Percentiles rank a stretch among this genome's conserved stretches.
Evolutionary conservation across 805 yeast genomes (phyloP).

Genomic region (Barnettozyma vustinii): DNA sequence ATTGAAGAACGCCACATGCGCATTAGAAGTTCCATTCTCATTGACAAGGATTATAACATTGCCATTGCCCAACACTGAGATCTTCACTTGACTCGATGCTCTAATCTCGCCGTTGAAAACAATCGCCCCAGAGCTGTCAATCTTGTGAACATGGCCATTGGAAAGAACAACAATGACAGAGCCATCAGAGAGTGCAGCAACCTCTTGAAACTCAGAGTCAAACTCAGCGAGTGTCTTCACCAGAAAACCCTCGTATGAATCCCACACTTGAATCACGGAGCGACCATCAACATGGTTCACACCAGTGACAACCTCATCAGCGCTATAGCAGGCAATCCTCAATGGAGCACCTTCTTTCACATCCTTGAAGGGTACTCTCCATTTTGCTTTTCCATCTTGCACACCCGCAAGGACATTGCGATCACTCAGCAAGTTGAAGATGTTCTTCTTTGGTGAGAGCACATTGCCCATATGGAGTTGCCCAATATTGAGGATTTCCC

Average conservation of each 20-base stretch:
- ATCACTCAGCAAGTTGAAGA: constrained; percentile 26
- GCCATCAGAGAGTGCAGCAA: constrained; percentile 7
- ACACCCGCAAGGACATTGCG: constrained; percentile 30
- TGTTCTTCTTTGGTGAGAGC: constrained; percentile 13
- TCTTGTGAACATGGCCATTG: constrained; percentile 3
- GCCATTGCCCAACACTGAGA: constrained; percentile 15
- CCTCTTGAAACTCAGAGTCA: constrained; percentile 5
- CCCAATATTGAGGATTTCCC: constrained; percentile 47
- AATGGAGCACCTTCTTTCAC: constrained; percentile 15
- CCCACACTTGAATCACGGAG: constrained; percentile 20
- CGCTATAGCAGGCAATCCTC: constrained; percentile 8
- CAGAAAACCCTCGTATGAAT: constrained; percentile 6
- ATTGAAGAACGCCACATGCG: constrained; percentile 12
- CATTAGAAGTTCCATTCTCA: constrained; percentile 3
- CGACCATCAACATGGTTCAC: constrained; percentile 16
- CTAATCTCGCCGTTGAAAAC: constrained; percentile 6
- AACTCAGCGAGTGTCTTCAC: constrained; percentile 1
- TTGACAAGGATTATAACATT: constrained; percentile 13
- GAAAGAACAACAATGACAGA: constrained; percentile 6
- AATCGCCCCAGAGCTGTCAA: constrained; percentile 2
- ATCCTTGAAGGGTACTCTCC: constrained; percentile 28
- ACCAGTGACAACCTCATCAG: constrained; percentile 16
- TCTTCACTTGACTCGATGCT: constrained; percentile 5
- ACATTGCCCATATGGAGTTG: constrained; percentile 22
- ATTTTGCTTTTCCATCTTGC: constrained; percentile 29